Base-by-base conservation (phyloP, 1,284 basidiomycete species). In the Cutaneotrichosporon daszewskae region DNA sequence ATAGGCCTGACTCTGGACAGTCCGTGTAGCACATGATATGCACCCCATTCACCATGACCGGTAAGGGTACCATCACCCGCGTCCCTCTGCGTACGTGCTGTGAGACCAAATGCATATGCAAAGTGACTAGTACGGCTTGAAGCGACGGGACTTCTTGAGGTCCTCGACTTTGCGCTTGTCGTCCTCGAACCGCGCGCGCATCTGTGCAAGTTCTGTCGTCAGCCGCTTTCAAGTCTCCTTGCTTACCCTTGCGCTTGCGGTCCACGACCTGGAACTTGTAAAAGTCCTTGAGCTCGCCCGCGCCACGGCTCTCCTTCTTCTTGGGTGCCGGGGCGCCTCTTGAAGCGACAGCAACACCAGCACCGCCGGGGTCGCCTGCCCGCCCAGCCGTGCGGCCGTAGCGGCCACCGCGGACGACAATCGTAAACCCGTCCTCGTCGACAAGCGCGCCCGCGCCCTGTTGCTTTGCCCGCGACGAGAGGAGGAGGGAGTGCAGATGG, bases 371-470 rank as follows among this genome's bases (percentile, higher is more conserved):
- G n/a, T 86, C 85, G 25, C 85, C 86, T 3, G 86, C 71, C 9
- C 85, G 85, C 23, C 87, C 87, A 4, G 87, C 71, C 0, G 87
- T 87, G 59, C 87, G 78, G 3, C 89, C 88, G 60, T 89, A 90
- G 20, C 84, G 83, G 7, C 89, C 89, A 9, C 87, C 86, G 23
- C 88, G 77, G 19, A 84, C 85, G 23, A 94, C 89, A 10, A 92
- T 78, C 11, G 87, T 91, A 66, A 92, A 94, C 1, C 89, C 89
- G 54, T 94, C 89, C 52, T 87, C 87, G 66, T 94, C 89, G 36
- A 91, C 85, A 45, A 91, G 77, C 11, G 85, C 63, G 55, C 67
- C 69, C 9, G 80, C 77, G 50, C 80, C 83, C 61, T 78, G 81
- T 49, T 73, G 71, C 68, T 80, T 80, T 32, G 78, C 62, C 22